Conservation (phyloP, 2,329 filamentous ascomycete species). For the Trichophyton mentagrophytes region DNA sequence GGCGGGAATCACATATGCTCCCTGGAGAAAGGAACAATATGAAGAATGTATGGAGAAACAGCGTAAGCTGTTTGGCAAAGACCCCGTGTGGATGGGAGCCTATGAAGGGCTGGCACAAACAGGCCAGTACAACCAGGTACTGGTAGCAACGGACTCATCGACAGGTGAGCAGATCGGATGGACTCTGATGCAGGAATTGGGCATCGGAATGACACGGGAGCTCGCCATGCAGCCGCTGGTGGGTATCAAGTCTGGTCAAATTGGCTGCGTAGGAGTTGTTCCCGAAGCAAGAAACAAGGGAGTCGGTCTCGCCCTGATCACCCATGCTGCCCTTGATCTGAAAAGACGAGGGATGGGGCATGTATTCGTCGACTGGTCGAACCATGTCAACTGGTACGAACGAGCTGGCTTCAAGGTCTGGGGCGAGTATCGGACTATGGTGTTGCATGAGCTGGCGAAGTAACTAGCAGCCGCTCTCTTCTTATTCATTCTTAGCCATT, state of each 20-base stretch:
- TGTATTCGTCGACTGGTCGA: slow-evolving; percentile 31
- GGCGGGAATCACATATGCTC: slow-evolving; percentile 9
- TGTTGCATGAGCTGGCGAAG: slow-evolving; percentile 9
- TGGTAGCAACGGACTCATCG: slow-evolving; percentile 29
- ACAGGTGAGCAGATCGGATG: slow-evolving; percentile 31
- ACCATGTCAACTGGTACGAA: slow-evolving; percentile 31
- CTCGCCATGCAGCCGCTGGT: slow-evolving; percentile 33
- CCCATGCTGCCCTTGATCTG: slow-evolving; percentile 25
- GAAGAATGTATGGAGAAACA: slow-evolving; percentile 12
- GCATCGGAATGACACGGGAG: slow-evolving; percentile 21
- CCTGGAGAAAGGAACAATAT: slow-evolving; percentile 11
- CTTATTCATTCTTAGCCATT: background rate
- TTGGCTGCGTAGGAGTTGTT: slow-evolving; percentile 36
- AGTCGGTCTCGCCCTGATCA: slow-evolving; percentile 32
- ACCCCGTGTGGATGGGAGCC: slow-evolving; percentile 31
- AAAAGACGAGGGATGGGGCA: slow-evolving; percentile 7
- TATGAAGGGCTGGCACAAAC: slow-evolving; percentile 26
- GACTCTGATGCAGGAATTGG: slow-evolving; percentile 33
- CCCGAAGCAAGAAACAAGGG: slow-evolving; percentile 26
- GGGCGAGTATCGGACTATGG: slow-evolving; percentile 27
- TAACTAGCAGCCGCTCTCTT: background rate
- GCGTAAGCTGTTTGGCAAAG: slow-evolving; percentile 10
- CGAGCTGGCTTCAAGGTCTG: slow-evolving; percentile 30
- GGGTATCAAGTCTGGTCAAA: slow-evolving; percentile 31
- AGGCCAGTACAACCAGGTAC: slow-evolving; percentile 29